Evolutionary conservation across 2,329 filamentous ascomycete species (phyloP).

Genomic region (Laburnicola sp.): DNA sequence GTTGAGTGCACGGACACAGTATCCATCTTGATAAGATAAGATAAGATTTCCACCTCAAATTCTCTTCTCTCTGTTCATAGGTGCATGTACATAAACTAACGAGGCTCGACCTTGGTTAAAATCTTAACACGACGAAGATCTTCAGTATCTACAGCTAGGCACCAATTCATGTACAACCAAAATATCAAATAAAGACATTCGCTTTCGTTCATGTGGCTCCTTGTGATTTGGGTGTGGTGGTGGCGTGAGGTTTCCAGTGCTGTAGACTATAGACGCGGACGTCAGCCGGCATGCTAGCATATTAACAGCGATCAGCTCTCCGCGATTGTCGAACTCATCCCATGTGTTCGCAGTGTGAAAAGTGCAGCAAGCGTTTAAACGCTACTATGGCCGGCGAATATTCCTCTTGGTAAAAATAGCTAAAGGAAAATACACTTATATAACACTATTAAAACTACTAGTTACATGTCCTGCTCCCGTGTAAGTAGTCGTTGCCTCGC

Average conservation of each 20-base stretch:
- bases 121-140: too few relatives aligned
- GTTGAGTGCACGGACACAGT: too few relatives aligned
- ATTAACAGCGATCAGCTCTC: constrained; percentile 55
- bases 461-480: too few relatives aligned
- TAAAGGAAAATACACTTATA: too few relatives aligned
- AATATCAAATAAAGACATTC: constrained; percentile 46
- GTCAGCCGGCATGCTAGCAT: constrained; percentile 69
- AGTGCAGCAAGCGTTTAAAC: constrained; percentile 70
- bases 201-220: constrained; percentile 22
- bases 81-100: too few relatives aligned
- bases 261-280: constrained; percentile 66
- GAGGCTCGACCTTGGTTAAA: too few relatives aligned
- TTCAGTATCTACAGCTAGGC: background rate
- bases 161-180: background rate
- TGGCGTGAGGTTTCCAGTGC: constrained; percentile 63
- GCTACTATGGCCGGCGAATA: too few relatives aligned
- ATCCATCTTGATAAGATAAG: too few relatives aligned
- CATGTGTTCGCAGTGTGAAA: constrained; percentile 74
- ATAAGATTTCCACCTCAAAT: too few relatives aligned
- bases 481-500: too few relatives aligned
- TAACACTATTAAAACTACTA: too few relatives aligned
- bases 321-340: constrained; percentile 54
- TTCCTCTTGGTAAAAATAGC: too few relatives aligned
- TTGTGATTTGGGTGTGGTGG: constrained; percentile 46
- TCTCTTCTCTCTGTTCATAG: background rate